Conservation (phyloP, 2,329 filamentous ascomycete genomes). For the Blumeria hordei region DNA sequence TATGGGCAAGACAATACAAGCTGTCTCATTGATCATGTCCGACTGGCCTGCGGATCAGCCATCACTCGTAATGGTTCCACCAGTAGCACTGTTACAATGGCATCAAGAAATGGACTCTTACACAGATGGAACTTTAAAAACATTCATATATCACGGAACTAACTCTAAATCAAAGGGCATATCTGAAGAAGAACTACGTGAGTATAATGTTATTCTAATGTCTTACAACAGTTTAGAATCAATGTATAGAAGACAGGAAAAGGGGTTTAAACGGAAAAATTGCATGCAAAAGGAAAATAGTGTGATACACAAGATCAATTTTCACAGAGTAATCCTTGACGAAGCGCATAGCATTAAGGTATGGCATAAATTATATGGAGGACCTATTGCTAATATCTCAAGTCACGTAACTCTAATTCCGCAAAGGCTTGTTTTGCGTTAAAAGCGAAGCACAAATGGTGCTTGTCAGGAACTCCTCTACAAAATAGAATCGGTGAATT, state of each 20-base stretch:
- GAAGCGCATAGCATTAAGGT: slow-evolving; percentile 88
- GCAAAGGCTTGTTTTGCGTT: slow-evolving; percentile 89
- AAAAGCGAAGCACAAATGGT: slow-evolving; percentile 79
- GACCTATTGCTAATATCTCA: slow-evolving; percentile 8
- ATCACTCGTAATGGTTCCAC: slow-evolving; percentile 71
- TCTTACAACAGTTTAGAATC: slow-evolving; percentile 87
- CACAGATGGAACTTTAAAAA: slow-evolving; percentile 73
- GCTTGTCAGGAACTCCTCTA: slow-evolving; percentile 77
- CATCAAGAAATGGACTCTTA: slow-evolving; percentile 56
- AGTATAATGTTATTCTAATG: slow-evolving; percentile 87
- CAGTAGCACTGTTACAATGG: slow-evolving; percentile 93
- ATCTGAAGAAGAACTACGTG: slow-evolving; percentile 47
- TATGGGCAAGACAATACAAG: slow-evolving; percentile 94
- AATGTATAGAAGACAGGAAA: slow-evolving; percentile 74
- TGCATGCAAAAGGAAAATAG: slow-evolving; percentile 60
- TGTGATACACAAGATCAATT: slow-evolving; percentile 62
- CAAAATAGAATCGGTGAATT: slow-evolving; percentile 96
- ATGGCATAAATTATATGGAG: slow-evolving; percentile 4
- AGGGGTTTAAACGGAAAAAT: slow-evolving; percentile 63
- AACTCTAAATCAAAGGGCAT: slow-evolving; percentile 64
- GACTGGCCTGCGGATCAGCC: slow-evolving; percentile 70
- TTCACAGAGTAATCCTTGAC: slow-evolving; percentile 80
- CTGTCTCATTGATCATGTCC: slow-evolving; percentile 94
- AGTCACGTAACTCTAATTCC: slow-evolving; percentile 66
- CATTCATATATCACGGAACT: slow-evolving; percentile 72